Base-by-base conservation (phyloP, 2,329 filamentous ascomycete genomes). In the Aspergillus candidus region DNA sequence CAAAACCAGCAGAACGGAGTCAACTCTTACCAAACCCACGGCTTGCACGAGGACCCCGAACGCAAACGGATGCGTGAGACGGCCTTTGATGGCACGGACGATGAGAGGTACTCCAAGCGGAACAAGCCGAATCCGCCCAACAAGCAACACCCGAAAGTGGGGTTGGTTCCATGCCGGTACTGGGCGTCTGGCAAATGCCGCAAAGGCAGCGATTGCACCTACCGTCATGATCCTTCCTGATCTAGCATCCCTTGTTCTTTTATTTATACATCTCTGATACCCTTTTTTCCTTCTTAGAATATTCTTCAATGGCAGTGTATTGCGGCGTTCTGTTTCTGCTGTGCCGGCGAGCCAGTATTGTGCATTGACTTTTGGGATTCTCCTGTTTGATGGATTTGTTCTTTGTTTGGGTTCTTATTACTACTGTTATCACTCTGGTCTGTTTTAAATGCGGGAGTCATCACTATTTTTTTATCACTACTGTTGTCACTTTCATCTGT, bases 181-280 rank as follows among this genome's bases (percentile, higher is more conserved):
- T 79, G 71, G 70, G 64, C 71, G 31, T 69, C 75, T 47, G 75
- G 75, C 11, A 73, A 71, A 52, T 78, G 76, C 56, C 63, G 70
- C 44, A 78, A 79, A 53, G 74, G 74, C 13, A 68, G 72, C 15
- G 64, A 72, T 33, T 76, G 73, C 59, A 75, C 72, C n/a, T 75
- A 69, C 55, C 62, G 70, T 44, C 73, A 76, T 44, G 71, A 73
- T 50, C 50, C 55, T 29, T 27, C 22, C 38, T 55, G 27, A 41
- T 45, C 31, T 55, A 39, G 40, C 15, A 15, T 35, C 41, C 11
- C 17, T 35, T 39, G 32, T 44, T 43, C 15, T 35, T 31, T 35
- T 38, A 17, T 31, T 43, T 40, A 12, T 32, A 12, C 22, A 17
- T 30, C 45, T 35, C 42, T 54, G 52, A 55, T 54, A 55, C 46